phyloP scores from a whole-genome alignment of 129 eudicot species.

The Helianthus tuberosus region DNA sequence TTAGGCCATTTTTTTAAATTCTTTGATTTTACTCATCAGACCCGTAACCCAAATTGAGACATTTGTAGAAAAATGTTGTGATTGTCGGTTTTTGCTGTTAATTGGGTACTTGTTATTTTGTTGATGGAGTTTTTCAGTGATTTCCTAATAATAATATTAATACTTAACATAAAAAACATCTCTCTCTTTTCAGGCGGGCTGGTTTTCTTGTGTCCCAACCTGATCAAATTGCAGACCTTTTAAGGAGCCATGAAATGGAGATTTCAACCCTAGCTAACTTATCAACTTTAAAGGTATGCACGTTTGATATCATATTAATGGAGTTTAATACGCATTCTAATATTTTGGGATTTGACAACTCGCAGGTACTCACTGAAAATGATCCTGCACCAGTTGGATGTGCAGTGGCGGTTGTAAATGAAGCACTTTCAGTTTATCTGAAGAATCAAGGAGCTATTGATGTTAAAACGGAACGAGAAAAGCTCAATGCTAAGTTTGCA shows the following conservation, averaged over 20 bases:
- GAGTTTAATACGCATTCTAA: too few species aligned
- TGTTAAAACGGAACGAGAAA: conserved; percentile 74
- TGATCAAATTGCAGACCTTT: conserved; percentile 45
- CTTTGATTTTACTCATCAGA: too few species aligned
- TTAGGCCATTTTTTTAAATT: too few species aligned
- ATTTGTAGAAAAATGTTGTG: not conserved
- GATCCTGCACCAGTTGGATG: conserved; percentile 72
- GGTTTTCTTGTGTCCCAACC: conserved; percentile 73
- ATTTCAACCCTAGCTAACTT: conserved; percentile 64
- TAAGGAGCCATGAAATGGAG: conserved; percentile 59
- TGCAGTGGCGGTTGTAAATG: conserved; percentile 73
- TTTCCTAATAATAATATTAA: not conserved
- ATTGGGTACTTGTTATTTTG: not conserved
- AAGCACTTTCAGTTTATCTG: conserved; percentile 73
- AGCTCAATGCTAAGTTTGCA: conserved; percentile 62
- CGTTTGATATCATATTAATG: not conserved
- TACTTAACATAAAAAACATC: not conserved
- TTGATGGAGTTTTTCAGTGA: not conserved
- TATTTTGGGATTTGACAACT: conserved; percentile 16
- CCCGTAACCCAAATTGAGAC: too few species aligned
- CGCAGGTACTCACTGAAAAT: conserved; percentile 64
- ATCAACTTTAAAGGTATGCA: conserved; percentile 65
- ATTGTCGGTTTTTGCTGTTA: not conserved
- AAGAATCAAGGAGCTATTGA: conserved; percentile 64
- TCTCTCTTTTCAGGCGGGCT: conserved; percentile 51